phyloP scores from a whole-genome alignment of 352 stramenopile species.

The Phytophthora agathidicida region DNA sequence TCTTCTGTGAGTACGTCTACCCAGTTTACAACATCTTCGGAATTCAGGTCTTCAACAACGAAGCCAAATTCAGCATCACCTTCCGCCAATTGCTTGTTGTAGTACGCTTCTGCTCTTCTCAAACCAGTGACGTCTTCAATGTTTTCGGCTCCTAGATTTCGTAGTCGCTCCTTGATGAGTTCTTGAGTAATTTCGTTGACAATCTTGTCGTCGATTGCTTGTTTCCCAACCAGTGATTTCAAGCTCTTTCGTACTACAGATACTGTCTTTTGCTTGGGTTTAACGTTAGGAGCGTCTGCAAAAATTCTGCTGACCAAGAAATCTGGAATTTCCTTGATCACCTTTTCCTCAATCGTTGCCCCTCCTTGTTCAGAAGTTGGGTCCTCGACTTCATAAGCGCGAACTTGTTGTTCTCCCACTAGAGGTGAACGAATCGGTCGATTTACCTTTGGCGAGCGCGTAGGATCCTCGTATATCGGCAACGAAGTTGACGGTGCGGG shows the following conservation, averaged over 20 bases:
- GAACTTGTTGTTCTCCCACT: conserved; percentile 12
- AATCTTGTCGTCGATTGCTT: conserved; percentile 36
- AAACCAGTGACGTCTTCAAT: conserved; percentile 43
- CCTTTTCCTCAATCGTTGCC: conserved; percentile 20
- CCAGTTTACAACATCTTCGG: conserved; percentile 29
- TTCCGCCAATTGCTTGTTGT: conserved; percentile 20
- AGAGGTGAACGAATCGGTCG: neutral
- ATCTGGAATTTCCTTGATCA: conserved; percentile 38
- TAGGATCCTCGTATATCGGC: conserved; percentile 28
- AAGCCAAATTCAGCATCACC: neutral
- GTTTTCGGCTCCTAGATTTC: neutral
- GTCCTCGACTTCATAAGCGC: conserved; percentile 27
- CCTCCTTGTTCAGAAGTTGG: neutral
- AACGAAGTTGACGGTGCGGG: conserved; percentile 22
- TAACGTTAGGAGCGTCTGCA: conserved; percentile 2
- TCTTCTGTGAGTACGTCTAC: conserved; percentile 51
- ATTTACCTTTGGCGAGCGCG: neutral
- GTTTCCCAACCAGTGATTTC: conserved; percentile 35
- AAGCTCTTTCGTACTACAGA: conserved; percentile 39
- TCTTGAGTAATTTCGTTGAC: conserved; percentile 45
- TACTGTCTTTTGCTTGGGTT: conserved; percentile 6
- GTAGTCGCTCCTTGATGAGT: conserved; percentile 37
- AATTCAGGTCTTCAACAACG: conserved; percentile 12
- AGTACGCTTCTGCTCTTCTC: conserved; percentile 44
- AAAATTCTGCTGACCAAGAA: conserved; percentile 43